Evolutionary conservation across 2,329 filamentous ascomycete species (phyloP).

Genomic region (Ascocoryne sarcoides): DNA sequence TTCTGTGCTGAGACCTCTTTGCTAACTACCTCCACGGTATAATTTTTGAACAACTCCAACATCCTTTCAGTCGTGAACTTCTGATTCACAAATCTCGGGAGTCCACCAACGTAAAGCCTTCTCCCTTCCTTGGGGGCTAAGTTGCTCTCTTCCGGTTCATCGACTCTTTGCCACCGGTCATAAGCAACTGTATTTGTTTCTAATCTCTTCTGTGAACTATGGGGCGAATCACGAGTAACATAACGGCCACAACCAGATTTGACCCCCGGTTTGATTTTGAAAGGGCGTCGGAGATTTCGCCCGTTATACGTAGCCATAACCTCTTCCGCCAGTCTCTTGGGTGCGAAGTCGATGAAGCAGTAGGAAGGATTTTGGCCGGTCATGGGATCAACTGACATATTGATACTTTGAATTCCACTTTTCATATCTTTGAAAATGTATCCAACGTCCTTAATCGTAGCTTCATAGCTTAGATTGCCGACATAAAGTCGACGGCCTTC

Average conservation of each 20-base stretch:
- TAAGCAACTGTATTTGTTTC: constrained; percentile 7
- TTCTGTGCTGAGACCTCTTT: constrained; percentile 45
- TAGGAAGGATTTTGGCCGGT: constrained; percentile 63
- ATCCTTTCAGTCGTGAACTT: constrained; percentile 39
- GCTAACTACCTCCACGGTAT: constrained; percentile 33
- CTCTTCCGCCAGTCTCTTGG: constrained; percentile 44
- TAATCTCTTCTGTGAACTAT: not conserved
- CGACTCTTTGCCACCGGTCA: constrained; percentile 20
- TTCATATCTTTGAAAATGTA: constrained; percentile 36
- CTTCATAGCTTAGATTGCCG: constrained; percentile 46
- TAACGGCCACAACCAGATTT: constrained; percentile 14
- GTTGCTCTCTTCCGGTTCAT: constrained; percentile 13
- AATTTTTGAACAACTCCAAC: constrained; percentile 37
- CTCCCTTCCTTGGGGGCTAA: constrained; percentile 28
- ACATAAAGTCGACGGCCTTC: constrained; percentile 37
- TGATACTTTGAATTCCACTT: constrained; percentile 44
- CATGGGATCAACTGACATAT: constrained; percentile 61
- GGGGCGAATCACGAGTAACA: constrained; percentile 5
- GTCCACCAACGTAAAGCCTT: constrained; percentile 42
- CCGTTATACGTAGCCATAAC: constrained; percentile 50
- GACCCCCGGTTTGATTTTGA: constrained; percentile 58
- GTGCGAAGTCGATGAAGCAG: constrained; percentile 62
- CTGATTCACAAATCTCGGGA: constrained; percentile 41
- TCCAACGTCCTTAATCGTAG: constrained; percentile 41
- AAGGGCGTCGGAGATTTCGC: constrained; percentile 42